Percentiles rank a stretch among this genome's conserved stretches.
These are phyloP conservation scores for Claviceps sp. DNA, from an alignment of 2,329 filamentous ascomycete species.

Conservation along the genomic window DNA sequence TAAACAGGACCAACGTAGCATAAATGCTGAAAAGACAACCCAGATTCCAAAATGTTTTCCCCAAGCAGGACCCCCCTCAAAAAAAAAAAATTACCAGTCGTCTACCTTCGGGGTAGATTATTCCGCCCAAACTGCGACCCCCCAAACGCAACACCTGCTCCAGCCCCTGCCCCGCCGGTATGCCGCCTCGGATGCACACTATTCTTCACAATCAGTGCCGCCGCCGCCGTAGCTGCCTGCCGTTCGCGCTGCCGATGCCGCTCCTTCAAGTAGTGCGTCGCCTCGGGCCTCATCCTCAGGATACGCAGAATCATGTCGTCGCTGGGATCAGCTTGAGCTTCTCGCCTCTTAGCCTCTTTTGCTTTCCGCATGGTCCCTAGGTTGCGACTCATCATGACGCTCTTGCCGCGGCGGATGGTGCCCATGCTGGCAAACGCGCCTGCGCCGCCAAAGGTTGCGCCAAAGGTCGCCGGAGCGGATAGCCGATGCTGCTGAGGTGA, in stretches of 20 bases:
- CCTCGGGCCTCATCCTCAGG: slow-evolving; percentile 86
- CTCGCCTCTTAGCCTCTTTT: slow-evolving; percentile 90
- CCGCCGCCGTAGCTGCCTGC: slow-evolving; percentile 76
- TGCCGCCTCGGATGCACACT: slow-evolving; percentile 55
- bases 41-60: neutral
- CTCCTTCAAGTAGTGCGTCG: slow-evolving; percentile 74
- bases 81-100: neutral
- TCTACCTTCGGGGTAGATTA: slow-evolving; percentile 32
- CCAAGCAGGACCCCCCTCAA: neutral
- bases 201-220: slow-evolving; percentile 87
- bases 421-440: slow-evolving; percentile 51
- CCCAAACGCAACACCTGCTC: slow-evolving; percentile 4
- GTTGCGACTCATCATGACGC: slow-evolving; percentile 89
- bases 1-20: neutral
- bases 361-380: slow-evolving; percentile 91
- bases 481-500: slow-evolving; percentile 45
- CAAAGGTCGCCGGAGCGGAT: slow-evolving; percentile 47
- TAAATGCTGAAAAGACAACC: neutral
- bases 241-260: slow-evolving; percentile 88
- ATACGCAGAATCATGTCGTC: slow-evolving; percentile 98
- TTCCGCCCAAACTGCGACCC: slow-evolving; percentile 31
- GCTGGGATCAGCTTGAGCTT: slow-evolving; percentile 89
- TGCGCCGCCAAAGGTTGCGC: slow-evolving; percentile 20
- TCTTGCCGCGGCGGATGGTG: slow-evolving; percentile 54
- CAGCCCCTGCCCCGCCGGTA: slow-evolving; percentile 18